Base-by-base conservation (phyloP, 768 basidiomycete species). In the Cyclocybe aegerita region DNA sequence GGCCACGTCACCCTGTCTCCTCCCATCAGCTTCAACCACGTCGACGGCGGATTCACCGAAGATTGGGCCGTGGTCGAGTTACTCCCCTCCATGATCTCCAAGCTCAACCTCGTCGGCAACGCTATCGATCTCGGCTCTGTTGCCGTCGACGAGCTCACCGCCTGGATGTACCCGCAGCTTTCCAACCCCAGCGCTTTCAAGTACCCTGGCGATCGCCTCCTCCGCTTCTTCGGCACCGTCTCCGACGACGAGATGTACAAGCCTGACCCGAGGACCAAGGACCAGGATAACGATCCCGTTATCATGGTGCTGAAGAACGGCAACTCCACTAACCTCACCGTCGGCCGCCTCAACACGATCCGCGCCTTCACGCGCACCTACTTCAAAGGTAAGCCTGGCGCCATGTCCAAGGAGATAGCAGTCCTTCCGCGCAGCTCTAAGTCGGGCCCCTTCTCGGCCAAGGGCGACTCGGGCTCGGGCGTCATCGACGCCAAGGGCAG, bases 391-490 rank as follows among this genome's bases (percentile, higher is more conserved):
- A 41, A 46, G 15, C n/a, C 32, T 4, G 50, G 31, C 8, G 32
- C 58, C 41, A 61, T 55, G 14, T 65, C 71, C 4, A 67, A 58
- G 44, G 70, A 71, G 56, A 56, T 58, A 58, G 59, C 52, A 3
- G 62, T 72, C 14, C 32, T 70, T n/a, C 49, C 57, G 29, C 60
- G 54, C 48, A 59, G 65, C 55, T 44, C 37, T 40, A 59, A 65
- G 47, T 65, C 66, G 7, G 63, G 61, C 1, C 29, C 59, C 31
- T 75, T 76, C 57, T 76, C 74, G 2, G 58, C 33, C 6, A 43
- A 46, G 12, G 71, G 75, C 3, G 74, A 75, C 55, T 75, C 71
- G 7, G 73, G 75, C 38, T 63, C 74, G 1, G 62, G 64, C 32
- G 60, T 76, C 50, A 62, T 59, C 31, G 68, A 69, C 52, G 60